Conservation (phyloP, 805 yeast genomes). For the Saturnispora quitensis region DNA sequence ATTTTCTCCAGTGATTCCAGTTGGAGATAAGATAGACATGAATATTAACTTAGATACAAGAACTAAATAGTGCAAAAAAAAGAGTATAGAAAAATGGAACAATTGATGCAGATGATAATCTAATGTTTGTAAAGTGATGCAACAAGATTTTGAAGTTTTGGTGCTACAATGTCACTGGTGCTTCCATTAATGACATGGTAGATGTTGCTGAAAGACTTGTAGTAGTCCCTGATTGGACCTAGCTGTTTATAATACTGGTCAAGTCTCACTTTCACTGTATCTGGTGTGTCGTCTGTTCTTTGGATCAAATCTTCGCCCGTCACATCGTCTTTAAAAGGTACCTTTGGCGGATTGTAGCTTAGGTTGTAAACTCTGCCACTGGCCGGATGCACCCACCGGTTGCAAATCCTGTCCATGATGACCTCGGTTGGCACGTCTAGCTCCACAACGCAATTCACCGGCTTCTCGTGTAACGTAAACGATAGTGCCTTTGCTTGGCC, state of each 20-base stretch:
- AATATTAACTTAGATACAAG: not conserved
- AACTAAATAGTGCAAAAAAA: not conserved
- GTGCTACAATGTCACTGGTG: constrained; percentile 77
- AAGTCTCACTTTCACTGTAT: constrained; percentile 59
- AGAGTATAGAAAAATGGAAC: not conserved
- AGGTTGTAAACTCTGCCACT: constrained; percentile 84
- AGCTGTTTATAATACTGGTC: constrained; percentile 51
- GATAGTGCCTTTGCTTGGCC: constrained; percentile 61
- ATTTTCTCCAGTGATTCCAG: not conserved
- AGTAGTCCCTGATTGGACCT: constrained; percentile 58
- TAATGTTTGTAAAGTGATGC: not conserved
- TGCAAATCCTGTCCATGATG: constrained; percentile 71
- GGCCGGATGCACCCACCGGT: constrained; percentile 74
- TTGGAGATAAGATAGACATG: not conserved
- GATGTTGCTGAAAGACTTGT: constrained; percentile 35
- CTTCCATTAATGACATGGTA: constrained; percentile 58
- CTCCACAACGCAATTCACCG: constrained; percentile 72
- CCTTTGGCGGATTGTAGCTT: constrained; percentile 83
- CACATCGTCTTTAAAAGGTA: constrained; percentile 71
- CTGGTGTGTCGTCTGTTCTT: constrained; percentile 76
- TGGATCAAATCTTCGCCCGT: constrained; percentile 82
- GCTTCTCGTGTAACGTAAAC: constrained; percentile 31
- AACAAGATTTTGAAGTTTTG: constrained; percentile 37
- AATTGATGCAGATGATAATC: not conserved
- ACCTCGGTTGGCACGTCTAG: constrained; percentile 79